Evolutionary conservation across 805 yeast genomes (phyloP).

Genomic region (Clavispora santaluciae): DNA sequence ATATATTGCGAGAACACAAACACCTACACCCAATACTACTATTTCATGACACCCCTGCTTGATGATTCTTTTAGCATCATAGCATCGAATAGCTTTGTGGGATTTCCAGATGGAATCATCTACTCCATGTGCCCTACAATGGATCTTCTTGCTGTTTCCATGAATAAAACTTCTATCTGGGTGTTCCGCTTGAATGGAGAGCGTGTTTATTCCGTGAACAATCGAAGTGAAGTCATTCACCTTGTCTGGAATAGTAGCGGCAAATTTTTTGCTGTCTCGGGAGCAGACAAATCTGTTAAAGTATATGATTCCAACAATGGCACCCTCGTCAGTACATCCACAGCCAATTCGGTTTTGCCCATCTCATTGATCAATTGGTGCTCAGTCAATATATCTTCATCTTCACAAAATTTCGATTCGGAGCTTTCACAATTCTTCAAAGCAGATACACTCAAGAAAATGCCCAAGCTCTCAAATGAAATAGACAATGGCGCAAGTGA

Average conservation of each 20-base stretch:
- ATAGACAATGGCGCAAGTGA: slow-evolving; percentile 2
- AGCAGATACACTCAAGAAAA: slow-evolving; percentile 23
- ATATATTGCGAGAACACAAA: background rate
- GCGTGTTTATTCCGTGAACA: slow-evolving; percentile 45
- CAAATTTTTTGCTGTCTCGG: slow-evolving; percentile 40
- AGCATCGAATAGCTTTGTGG: slow-evolving; percentile 13
- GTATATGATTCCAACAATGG: slow-evolving; percentile 47
- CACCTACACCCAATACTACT: background rate
- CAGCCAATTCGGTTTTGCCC: slow-evolving; percentile 13
- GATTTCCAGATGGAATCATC: slow-evolving; percentile 33
- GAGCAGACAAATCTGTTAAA: slow-evolving; percentile 38
- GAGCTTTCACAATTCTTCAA: slow-evolving; percentile 21
- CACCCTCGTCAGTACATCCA: slow-evolving; percentile 24
- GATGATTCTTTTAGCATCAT: background rate
- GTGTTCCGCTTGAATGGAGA: slow-evolving; percentile 53
- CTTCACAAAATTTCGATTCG: background rate
- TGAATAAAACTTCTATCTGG: slow-evolving; percentile 45
- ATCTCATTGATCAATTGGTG: slow-evolving; percentile 17
- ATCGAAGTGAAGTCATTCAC: slow-evolving; percentile 27
- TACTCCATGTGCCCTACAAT: slow-evolving; percentile 49
- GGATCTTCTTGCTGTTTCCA: slow-evolving; percentile 48
- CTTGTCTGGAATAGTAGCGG: slow-evolving; percentile 35
- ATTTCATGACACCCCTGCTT: background rate
- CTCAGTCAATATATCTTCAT: slow-evolving; percentile 4
- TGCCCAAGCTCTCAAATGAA: slow-evolving; percentile 32